These are phyloP conservation scores for Globisporangium perplexum DNA, from an alignment of 352 stramenopile genomes.

Conservation along the genomic window DNA sequence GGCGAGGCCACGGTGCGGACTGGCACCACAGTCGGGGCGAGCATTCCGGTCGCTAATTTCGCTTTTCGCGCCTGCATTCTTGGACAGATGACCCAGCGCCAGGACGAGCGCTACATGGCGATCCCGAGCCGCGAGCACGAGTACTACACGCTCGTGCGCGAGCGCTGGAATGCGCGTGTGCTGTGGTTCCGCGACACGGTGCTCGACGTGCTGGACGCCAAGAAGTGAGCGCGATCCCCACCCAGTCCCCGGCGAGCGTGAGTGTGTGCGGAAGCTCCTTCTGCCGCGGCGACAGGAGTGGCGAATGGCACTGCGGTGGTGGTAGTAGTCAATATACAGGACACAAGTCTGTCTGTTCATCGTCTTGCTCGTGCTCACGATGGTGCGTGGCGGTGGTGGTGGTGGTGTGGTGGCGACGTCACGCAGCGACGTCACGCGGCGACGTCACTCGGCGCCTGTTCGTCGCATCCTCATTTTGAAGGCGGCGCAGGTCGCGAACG, in stretches of 20 bases:
- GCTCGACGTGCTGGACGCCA: conserved; percentile 46
- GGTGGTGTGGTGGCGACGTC: too few species aligned
- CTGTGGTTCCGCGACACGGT: conserved; percentile 51
- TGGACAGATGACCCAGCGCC: conserved; percentile 7
- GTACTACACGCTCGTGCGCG: conserved; percentile 72
- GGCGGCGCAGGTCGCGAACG: too few species aligned
- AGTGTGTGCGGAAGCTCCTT: not conserved
- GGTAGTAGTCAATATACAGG: not conserved
- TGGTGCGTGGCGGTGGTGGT: too few species aligned
- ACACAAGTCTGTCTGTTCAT: too few species aligned
- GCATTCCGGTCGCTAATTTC: not conserved
- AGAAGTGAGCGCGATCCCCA: conserved; percentile 14
- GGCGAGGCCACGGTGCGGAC: conserved; percentile 24
- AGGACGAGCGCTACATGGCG: conserved; percentile 49
- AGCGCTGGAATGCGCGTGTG: conserved; percentile 71
- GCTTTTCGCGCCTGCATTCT: not conserved
- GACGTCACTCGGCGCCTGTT: too few species aligned
- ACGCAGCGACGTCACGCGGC: too few species aligned
- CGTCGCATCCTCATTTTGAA: too few species aligned
- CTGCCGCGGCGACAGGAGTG: not conserved
- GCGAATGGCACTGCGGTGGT: too few species aligned
- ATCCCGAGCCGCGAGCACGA: conserved; percentile 71
- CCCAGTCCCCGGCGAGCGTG: not conserved
- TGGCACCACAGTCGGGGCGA: not conserved
- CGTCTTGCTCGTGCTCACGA: too few species aligned